Conservation (phyloP, 202 grass and related monocot genomes). For the Saccharum hybrid region DNA sequence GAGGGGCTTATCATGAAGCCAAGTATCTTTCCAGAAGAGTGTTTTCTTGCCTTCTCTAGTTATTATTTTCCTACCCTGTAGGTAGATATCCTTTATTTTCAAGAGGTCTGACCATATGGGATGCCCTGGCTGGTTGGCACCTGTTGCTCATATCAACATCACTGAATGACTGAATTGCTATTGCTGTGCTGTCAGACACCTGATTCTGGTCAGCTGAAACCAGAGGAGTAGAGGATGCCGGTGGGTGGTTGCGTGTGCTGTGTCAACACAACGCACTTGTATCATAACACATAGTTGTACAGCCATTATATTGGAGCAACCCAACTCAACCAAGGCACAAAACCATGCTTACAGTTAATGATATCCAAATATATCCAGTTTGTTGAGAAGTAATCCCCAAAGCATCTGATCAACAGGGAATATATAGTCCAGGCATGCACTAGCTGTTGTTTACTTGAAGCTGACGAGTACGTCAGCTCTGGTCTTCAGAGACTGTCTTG, state of each 20-base stretch:
- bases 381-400: neutral
- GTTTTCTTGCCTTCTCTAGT: too few relatives aligned
- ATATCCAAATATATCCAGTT: constrained; percentile 19
- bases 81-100: too few relatives aligned
- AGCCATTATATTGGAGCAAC: constrained; percentile 29
- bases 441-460: constrained; percentile 45
- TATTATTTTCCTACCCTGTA: too few relatives aligned
- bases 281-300: constrained; percentile 35
- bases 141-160: neutral
- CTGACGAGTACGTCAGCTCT: constrained; percentile 12
- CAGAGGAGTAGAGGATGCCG: neutral
- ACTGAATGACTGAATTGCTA: neutral
- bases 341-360: constrained; percentile 26
- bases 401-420: constrained; percentile 35
- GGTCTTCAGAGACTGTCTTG: neutral
- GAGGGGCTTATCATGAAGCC: too few relatives aligned
- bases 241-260: constrained; percentile 41
- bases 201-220: constrained; percentile 1
- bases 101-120: too few relatives aligned
- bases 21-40: too few relatives aligned
- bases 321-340: constrained; percentile 20
- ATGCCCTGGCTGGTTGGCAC: constrained; percentile 26
- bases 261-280: constrained; percentile 27
- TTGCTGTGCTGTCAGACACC: neutral
- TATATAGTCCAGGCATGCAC: constrained; percentile 39